Percentiles rank a stretch among this genome's conserved stretches.
phyloP scores from a whole-genome alignment of 164 flowering plant genomes.

The Stephania cephalantha region DNA sequence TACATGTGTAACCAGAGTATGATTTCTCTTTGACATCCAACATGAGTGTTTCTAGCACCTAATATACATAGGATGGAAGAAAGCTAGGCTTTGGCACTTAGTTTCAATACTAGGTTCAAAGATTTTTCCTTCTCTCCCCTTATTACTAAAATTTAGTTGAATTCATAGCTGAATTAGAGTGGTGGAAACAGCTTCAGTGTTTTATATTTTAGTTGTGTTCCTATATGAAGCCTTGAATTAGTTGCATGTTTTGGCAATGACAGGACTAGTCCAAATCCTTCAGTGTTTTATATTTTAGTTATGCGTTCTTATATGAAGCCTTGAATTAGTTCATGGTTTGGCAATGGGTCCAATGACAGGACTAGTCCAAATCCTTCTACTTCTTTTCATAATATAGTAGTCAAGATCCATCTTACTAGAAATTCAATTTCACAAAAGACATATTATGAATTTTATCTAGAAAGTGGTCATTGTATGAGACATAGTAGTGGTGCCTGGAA shows the following conservation, averaged over 20 bases:
- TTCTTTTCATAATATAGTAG: not conserved
- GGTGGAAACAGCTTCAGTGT: not conserved
- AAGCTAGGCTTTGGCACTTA: too few species aligned
- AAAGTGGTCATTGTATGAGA: not conserved
- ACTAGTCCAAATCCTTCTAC: not conserved
- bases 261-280: not conserved
- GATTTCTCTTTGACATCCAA: not conserved
- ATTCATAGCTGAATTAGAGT: not conserved
- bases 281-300: not conserved
- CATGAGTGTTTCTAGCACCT: not conserved
- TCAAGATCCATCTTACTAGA: not conserved
- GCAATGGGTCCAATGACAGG: not conserved
- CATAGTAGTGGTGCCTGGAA: not conserved
- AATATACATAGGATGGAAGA: not conserved
- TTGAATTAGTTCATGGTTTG: not conserved
- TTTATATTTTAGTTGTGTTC: not conserved
- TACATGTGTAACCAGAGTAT: not conserved
- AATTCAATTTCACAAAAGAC: not conserved
- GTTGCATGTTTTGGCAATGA: not conserved
- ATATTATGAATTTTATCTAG: slow-evolving; percentile 8
- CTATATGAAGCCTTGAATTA: not conserved
- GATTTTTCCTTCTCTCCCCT: too few species aligned
- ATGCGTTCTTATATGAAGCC: not conserved
- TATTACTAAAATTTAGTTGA: not conserved
- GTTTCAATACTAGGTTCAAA: too few species aligned